Conservation (phyloP, 305 asterid genomes). For the Andrographis paniculata region DNA sequence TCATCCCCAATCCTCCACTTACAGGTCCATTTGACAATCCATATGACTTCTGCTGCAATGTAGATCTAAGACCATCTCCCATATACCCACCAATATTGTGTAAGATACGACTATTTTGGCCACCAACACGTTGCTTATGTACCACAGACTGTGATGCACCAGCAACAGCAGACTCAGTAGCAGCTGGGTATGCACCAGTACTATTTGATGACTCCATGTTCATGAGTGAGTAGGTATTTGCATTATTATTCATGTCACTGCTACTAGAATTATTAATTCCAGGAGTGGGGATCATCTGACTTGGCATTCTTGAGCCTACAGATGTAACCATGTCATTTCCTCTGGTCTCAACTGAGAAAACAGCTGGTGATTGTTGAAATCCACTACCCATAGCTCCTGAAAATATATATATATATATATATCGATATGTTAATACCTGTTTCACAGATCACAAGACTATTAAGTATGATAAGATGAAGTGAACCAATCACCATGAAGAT, state of each 20-base stretch:
- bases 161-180: slow-evolving; percentile 45
- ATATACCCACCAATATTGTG: slow-evolving; percentile 84
- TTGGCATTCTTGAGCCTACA: slow-evolving; percentile 60
- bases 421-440: slow-evolving; percentile 16
- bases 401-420: slow-evolving; percentile 19
- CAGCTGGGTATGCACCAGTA: slow-evolving; percentile 47
- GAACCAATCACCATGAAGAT: slow-evolving; percentile 50
- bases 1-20: slow-evolving; percentile 73
- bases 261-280: slow-evolving; percentile 57
- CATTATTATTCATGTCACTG: slow-evolving; percentile 35
- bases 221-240: slow-evolving; percentile 46
- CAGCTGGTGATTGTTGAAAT: slow-evolving; percentile 63
- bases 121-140: slow-evolving; percentile 75
- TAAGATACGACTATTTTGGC: slow-evolving; percentile 79
- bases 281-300: slow-evolving; percentile 99
- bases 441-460: slow-evolving; percentile 10
- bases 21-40: slow-evolving; percentile 55
- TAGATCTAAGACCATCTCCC: slow-evolving; percentile 77
- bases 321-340: slow-evolving; percentile 62
- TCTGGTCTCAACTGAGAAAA: slow-evolving; percentile 54
- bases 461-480: slow-evolving; percentile 46
- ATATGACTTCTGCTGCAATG: slow-evolving; percentile 75
- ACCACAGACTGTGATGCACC: slow-evolving; percentile 55
- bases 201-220: slow-evolving; percentile 57
- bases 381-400: slow-evolving; percentile 65